A percentile compares a stretch with the other conserved stretches of the same genome.
phyloP scores from a whole-genome alignment of 768 basidiomycete species.

The Gautieria morchelliformis region DNA sequence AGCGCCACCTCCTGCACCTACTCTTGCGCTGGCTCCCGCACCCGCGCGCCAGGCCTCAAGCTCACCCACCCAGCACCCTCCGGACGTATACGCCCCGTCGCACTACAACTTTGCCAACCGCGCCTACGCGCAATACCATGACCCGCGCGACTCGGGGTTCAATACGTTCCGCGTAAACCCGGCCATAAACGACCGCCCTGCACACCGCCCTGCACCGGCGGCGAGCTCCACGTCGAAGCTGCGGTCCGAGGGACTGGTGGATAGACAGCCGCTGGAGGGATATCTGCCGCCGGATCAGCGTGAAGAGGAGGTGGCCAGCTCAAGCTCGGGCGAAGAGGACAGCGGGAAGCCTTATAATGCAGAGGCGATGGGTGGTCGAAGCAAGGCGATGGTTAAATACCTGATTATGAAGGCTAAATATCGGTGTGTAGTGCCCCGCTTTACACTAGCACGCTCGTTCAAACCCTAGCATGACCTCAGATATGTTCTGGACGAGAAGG shows the following conservation, averaged over 20 bases:
- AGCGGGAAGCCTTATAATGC: slow-evolving; percentile 56
- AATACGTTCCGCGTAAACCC: slow-evolving; percentile 7
- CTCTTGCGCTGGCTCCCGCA: not conserved
- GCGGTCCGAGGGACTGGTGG: not conserved
- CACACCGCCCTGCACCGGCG: not conserved
- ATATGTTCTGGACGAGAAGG: slow-evolving; percentile 45
- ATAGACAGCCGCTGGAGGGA: not conserved
- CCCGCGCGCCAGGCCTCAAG: not conserved
- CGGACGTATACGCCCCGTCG: slow-evolving; percentile 1
- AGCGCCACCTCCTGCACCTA: too few species aligned
- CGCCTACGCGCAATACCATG: slow-evolving; percentile 4
- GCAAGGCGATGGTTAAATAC: slow-evolving; percentile 53
- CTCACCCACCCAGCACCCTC: not conserved
- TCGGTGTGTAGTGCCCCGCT: slow-evolving; percentile 34
- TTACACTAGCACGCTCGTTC: not conserved
- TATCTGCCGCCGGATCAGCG: not conserved
- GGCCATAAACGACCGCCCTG: not conserved
- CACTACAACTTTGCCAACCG: slow-evolving; percentile 8
- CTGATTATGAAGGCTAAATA: slow-evolving; percentile 71
- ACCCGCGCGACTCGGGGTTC: slow-evolving; percentile 4
- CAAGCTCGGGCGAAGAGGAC: slow-evolving; percentile 1
- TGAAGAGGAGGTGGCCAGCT: not conserved
- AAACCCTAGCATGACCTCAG: not conserved
- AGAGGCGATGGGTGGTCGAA: slow-evolving; percentile 85
- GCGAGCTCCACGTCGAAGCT: not conserved